These are phyloP conservation scores for Fraxinus excelsior DNA, from an alignment of 257 asterid genomes.

Conservation along the genomic window DNA sequence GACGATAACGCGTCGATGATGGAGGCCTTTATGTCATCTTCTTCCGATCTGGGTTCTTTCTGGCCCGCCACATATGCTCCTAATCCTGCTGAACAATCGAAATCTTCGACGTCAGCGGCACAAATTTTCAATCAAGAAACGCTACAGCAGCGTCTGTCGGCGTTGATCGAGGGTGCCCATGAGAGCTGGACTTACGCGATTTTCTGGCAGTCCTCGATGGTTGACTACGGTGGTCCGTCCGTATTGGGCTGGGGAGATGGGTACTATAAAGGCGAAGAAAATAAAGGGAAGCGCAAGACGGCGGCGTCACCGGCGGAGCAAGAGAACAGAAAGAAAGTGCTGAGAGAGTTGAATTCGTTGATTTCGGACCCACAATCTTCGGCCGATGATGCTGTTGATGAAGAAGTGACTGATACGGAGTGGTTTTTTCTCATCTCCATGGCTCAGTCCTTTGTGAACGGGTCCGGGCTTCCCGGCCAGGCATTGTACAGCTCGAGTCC, in stretches of 20 bases:
- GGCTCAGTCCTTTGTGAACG: conserved; percentile 29
- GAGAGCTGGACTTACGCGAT: conserved; percentile 93
- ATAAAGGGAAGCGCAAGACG: conserved; percentile 42
- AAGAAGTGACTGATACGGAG: conserved; percentile 36
- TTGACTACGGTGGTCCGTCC: conserved; percentile 45
- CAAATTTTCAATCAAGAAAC: conserved; percentile 62
- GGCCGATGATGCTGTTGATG: conserved; percentile 33
- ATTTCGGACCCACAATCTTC: conserved; percentile 27
- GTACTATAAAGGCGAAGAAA: conserved; percentile 75
- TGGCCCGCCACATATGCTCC: conserved; percentile 51
- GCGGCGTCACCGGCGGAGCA: conserved; percentile 47
- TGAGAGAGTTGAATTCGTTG: conserved; percentile 36
- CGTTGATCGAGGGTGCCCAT: conserved; percentile 68
- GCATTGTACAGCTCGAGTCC: conserved; percentile 30
- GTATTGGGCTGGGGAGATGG: conserved; percentile 86
- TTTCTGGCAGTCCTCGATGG: conserved; percentile 77
- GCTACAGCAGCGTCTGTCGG: conserved; percentile 71
- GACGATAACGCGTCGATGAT: conserved; percentile 40
- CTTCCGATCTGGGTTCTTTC: conserved; percentile 47
- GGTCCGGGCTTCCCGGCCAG: conserved; percentile 36
- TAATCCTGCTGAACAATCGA: not conserved
- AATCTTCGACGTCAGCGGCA: conserved; percentile 13
- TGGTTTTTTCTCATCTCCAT: conserved; percentile 39
- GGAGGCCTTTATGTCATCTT: conserved; percentile 47
- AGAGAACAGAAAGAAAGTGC: conserved; percentile 34